A percentile compares a stretch with the other conserved stretches of the same genome.
phyloP scores from a whole-genome alignment of 2,329 filamentous ascomycete species.

The Rhynchosporium graminicola region DNA sequence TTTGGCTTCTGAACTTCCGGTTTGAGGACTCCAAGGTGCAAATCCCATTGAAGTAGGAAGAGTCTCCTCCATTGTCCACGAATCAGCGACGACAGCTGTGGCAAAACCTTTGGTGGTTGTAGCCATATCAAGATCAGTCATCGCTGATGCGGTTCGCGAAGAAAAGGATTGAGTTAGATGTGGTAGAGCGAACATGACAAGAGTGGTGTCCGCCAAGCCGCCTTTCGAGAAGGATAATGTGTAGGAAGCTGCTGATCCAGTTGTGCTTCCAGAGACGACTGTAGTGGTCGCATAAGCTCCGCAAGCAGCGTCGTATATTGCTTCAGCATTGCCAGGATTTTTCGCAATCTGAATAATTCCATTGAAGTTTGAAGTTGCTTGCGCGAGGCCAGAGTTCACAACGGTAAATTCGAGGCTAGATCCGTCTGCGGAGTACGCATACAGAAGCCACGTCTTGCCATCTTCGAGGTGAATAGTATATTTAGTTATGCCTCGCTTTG shows the following conservation, averaged over 20 bases:
- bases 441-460: conserved; percentile 75
- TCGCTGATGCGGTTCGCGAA: conserved; percentile 49
- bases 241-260: conserved; percentile 67
- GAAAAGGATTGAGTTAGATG: conserved; percentile 83
- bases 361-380: conserved; percentile 67
- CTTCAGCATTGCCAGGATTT: conserved; percentile 63
- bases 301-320: conserved; percentile 71
- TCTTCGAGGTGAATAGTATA: conserved; percentile 75
- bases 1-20: conserved; percentile 45
- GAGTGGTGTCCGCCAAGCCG: conserved; percentile 58
- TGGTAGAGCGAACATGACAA: conserved; percentile 86
- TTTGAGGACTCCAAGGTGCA: conserved; percentile 69
- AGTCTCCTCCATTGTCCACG: conserved; percentile 76
- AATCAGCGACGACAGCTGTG: conserved; percentile 68
- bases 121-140: conserved; percentile 61
- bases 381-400: conserved; percentile 63
- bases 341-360: conserved; percentile 85
- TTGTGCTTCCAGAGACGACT: conserved; percentile 62
- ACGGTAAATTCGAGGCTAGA: conserved; percentile 67
- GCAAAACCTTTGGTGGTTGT: conserved; percentile 86
- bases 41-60: conserved; percentile 77
- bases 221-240: conserved; percentile 71
- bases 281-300: conserved; percentile 72
- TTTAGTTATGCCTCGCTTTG: conserved; percentile 69
- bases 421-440: conserved; percentile 63